Conservation (phyloP, 257 asterid genomes). For the Coffea eugenioides region DNA sequence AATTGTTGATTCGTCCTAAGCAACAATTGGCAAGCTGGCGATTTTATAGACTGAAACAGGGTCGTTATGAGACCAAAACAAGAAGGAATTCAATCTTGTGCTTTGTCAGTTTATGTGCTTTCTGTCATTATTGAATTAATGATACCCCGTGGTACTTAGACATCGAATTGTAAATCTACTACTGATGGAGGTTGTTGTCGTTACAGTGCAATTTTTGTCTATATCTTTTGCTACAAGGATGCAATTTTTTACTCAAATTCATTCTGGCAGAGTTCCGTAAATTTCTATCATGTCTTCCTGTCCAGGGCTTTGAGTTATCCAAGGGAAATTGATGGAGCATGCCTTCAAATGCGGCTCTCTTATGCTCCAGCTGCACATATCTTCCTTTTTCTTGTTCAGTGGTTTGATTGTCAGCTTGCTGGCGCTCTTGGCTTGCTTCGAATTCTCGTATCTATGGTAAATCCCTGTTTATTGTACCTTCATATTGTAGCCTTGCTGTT, state of each 20-base stretch:
- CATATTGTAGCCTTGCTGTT: not conserved
- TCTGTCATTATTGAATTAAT: not conserved
- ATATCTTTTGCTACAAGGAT: not conserved
- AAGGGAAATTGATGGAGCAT: slow-evolving; percentile 31
- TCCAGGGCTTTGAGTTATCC: slow-evolving; percentile 39
- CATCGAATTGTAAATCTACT: not conserved
- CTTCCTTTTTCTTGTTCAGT: slow-evolving; percentile 32
- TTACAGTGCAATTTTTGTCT: no score
- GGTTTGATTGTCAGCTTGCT: slow-evolving; percentile 37
- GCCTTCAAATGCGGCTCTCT: slow-evolving; percentile 36
- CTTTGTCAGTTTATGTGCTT: not conserved
- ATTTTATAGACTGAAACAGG: not conserved
- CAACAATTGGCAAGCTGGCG: not conserved
- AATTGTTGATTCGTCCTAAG: not conserved
- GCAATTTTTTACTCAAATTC: not conserved
- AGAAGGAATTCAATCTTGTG: not conserved
- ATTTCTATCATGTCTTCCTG: not conserved
- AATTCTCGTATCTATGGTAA: slow-evolving; percentile 29
- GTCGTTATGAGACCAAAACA: not conserved
- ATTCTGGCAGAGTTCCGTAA: not conserved
- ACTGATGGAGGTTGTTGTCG: not conserved
- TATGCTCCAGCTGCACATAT: slow-evolving; percentile 30
- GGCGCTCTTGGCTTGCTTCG: slow-evolving; percentile 36
- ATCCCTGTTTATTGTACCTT: not conserved
- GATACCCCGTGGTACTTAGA: not conserved